phyloP scores from a whole-genome alignment of 1,284 basidiomycete genomes.

The Boletus smithii region DNA sequence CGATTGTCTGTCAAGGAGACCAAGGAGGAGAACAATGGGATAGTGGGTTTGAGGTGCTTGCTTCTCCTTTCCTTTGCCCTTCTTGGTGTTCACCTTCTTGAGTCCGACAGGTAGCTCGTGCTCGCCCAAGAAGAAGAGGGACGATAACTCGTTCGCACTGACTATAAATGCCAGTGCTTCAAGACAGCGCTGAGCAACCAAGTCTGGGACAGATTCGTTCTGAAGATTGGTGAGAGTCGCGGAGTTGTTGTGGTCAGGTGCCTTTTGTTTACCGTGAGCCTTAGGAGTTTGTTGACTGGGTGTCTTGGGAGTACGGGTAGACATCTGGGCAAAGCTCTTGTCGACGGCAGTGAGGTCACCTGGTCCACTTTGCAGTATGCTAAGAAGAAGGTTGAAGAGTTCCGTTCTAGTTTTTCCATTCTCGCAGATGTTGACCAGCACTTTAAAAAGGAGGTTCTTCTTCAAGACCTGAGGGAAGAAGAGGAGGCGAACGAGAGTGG shows the following conservation, averaged over 20 bases:
- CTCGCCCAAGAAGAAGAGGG: slow-evolving; percentile 91
- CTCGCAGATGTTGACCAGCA: slow-evolving; percentile 94
- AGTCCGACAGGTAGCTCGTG: slow-evolving; percentile 82
- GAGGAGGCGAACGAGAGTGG: slow-evolving; percentile 86
- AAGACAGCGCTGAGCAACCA: slow-evolving; percentile 89
- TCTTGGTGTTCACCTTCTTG: slow-evolving; percentile 65
- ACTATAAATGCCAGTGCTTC: slow-evolving; percentile 88
- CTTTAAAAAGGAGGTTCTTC: slow-evolving; percentile 84
- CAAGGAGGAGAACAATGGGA: slow-evolving; percentile 84
- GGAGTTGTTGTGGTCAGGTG: slow-evolving; percentile 50
- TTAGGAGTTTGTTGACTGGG: slow-evolving; percentile 56
- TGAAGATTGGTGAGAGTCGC: slow-evolving; percentile 63
- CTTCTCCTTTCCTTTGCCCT: slow-evolving; percentile 93
- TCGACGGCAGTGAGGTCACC: slow-evolving; percentile 91
- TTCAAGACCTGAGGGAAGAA: slow-evolving; percentile 94
- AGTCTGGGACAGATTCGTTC: slow-evolving; percentile 82
- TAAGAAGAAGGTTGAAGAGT: slow-evolving; percentile 88
- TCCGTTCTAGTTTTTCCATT: slow-evolving; percentile 91
- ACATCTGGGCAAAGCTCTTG: slow-evolving; percentile 91
- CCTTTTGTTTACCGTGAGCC: slow-evolving; percentile 66
- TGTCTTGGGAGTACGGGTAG: slow-evolving; percentile 67
- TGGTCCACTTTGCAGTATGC: slow-evolving; percentile 92
- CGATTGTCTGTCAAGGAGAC: slow-evolving; percentile 80
- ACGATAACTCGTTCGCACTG: slow-evolving; percentile 75
- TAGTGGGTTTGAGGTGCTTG: slow-evolving; percentile 78